A percentile compares a stretch with the other conserved stretches of the same genome.
Evolutionary conservation across 306 rosid species (phyloP).

Genomic region (Prinsepia uniflora): DNA sequence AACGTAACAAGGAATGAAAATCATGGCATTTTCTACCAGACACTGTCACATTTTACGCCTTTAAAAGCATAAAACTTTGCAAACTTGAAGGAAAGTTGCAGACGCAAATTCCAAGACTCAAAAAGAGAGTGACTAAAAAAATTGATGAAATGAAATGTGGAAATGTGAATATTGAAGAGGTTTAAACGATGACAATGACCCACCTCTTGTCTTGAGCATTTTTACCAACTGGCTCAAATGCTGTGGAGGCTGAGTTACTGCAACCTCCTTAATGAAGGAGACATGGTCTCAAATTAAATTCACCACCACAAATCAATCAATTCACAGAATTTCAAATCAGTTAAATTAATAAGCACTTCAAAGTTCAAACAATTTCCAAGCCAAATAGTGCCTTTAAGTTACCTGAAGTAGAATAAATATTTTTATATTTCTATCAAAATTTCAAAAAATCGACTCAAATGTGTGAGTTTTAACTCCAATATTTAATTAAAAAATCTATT

Average conservation of each 20-base stretch:
- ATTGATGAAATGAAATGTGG: not conserved
- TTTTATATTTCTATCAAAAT: no score
- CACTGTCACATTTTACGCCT: not conserved
- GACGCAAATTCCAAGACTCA: slow-evolving; percentile 1
- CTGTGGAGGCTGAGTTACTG: slow-evolving; percentile 68
- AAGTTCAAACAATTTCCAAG: not conserved
- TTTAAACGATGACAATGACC: not conserved
- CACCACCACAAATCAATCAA: not conserved
- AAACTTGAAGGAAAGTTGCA: slow-evolving; percentile 1
- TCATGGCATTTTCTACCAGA: not conserved
- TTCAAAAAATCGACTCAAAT: no score
- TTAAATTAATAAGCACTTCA: not conserved
- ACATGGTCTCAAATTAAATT: slow-evolving; percentile 56
- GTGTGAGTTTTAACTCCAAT: no score
- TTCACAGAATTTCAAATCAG: not conserved
- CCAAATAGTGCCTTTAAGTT: not conserved
- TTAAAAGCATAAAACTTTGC: not conserved
- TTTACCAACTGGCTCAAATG: slow-evolving; percentile 60
- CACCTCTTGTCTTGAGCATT: slow-evolving; percentile 74
- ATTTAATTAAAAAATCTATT: no score
- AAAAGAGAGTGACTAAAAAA: not conserved
- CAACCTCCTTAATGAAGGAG: slow-evolving; percentile 77
- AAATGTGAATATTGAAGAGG: not conserved
- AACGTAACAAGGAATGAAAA: not conserved
- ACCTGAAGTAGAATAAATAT: slow-evolving; percentile 41